Conservation (phyloP, 768 basidiomycete species). For the Boletus rex-veris region DNA sequence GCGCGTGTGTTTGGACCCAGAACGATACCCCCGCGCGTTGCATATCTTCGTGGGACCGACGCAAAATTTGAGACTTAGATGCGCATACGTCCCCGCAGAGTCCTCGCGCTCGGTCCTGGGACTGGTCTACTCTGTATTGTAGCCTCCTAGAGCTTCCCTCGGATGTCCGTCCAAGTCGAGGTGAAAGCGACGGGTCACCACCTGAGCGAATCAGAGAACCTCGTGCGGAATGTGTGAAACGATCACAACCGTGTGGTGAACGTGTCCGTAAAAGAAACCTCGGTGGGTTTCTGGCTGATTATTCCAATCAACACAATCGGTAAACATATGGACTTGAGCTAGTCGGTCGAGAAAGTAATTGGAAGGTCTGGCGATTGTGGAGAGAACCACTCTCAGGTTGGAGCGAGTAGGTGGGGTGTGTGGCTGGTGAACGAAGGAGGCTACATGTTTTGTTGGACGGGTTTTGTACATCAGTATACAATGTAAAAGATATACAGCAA, state of each 20-base stretch:
- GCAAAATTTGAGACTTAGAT: no score
- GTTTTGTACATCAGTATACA: no score
- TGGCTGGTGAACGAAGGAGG: no score
- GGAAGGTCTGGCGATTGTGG: slow-evolving; percentile 44
- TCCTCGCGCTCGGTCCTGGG: slow-evolving; percentile 82
- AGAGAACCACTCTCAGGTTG: slow-evolving; percentile 37
- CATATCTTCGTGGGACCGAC: not conserved
- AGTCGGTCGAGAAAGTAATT: slow-evolving; percentile 48
- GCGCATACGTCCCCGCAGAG: slow-evolving; percentile 25
- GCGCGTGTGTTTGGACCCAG: slow-evolving; percentile 50
- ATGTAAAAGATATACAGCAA: no score
- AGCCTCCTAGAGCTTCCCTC: no score
- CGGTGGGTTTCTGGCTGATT: slow-evolving; percentile 82
- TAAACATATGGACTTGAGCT: slow-evolving; percentile 52
- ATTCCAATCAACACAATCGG: slow-evolving; percentile 61
- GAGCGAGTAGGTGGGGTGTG: slow-evolving; percentile 39
- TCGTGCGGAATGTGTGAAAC: slow-evolving; percentile 58
- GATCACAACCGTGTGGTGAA: slow-evolving; percentile 39
- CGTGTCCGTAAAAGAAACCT: slow-evolving; percentile 48
- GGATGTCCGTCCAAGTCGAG: slow-evolving; percentile 10
- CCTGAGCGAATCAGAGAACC: slow-evolving; percentile 67
- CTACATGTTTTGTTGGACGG: no score
- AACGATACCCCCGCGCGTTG: slow-evolving; percentile 11
- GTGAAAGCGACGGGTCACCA: slow-evolving; percentile 79
- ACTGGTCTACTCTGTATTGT: no score